Percentiles rank a stretch among this genome's conserved stretches.
phyloP scores from a whole-genome alignment of 305 asterid species.

The Fraxinus dipetala region DNA sequence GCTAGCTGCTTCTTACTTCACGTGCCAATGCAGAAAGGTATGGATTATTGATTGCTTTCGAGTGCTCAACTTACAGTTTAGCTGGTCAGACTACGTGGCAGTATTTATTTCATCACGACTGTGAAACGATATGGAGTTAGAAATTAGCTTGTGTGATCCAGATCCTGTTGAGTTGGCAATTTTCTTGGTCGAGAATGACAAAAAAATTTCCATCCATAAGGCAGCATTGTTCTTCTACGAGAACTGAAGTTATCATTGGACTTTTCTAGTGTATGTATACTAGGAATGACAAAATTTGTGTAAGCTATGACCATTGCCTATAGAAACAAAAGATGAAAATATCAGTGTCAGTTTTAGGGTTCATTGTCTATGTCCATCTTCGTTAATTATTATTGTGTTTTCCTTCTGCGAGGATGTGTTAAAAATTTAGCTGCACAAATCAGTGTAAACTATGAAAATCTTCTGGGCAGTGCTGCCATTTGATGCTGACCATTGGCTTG shows the following conservation, averaged over 20 bases:
- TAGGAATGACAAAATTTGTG: neutral
- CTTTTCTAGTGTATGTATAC: neutral
- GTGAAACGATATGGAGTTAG: conserved; percentile 8
- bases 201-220: neutral
- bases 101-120: neutral
- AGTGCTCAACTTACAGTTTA: neutral
- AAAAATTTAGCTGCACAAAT: neutral
- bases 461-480: neutral
- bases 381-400: neutral
- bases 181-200: neutral
- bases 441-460: neutral
- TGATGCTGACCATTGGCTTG: neutral
- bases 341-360: neutral
- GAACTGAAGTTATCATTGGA: neutral
- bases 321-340: neutral
- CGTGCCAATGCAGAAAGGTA: conserved; percentile 14
- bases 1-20: neutral
- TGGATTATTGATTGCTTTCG: neutral
- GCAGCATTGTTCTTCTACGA: neutral
- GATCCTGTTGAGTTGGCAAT: neutral
- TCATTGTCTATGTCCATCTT: neutral
- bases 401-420: neutral
- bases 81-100: neutral
- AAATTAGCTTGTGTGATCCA: conserved; percentile 10
- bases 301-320: neutral